A percentile compares a stretch with the other conserved stretches of the same genome.
These are phyloP conservation scores for Aspergillus hiratsukae DNA, from an alignment of 2,329 filamentous ascomycete genomes.

Conservation along the genomic window DNA sequence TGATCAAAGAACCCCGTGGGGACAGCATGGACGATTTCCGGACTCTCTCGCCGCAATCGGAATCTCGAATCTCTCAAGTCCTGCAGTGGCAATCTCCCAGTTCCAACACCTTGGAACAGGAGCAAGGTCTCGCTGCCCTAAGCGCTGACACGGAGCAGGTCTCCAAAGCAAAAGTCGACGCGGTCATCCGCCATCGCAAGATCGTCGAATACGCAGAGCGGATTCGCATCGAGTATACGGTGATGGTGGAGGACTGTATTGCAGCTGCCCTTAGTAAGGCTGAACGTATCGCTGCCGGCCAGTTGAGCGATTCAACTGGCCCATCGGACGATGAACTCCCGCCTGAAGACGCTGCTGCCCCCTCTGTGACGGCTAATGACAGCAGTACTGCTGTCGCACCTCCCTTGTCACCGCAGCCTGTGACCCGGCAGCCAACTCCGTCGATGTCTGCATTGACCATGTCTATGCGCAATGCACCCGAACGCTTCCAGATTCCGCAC, in stretches of 20 bases:
- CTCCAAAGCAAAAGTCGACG: conserved; percentile 84
- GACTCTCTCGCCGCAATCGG: conserved; percentile 92
- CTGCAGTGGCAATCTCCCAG: conserved; percentile 95
- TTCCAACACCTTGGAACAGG: conserved; percentile 84
- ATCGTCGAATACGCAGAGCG: conserved; percentile 96
- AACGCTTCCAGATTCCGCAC: conserved; percentile 43
- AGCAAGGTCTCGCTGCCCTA: conserved; percentile 81
- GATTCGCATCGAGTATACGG: conserved; percentile 87
- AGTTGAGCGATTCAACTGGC: conserved; percentile 68
- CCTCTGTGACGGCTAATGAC: conserved; percentile 3
- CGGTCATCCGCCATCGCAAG: conserved; percentile 81
- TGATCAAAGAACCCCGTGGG: conserved; percentile 76
- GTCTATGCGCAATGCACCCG: conserved; percentile 53
- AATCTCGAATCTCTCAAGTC: conserved; percentile 90
- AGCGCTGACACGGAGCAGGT: conserved; percentile 84
- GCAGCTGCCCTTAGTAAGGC: conserved; percentile 87
- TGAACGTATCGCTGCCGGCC: conserved; percentile 77
- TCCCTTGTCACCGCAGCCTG: conserved; percentile 6
- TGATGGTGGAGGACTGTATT: conserved; percentile 92
- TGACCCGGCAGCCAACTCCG: conserved; percentile 12
- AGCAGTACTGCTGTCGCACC: conserved; percentile 6
- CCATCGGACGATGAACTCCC: conserved; percentile 55
- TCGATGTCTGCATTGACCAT: conserved; percentile 50
- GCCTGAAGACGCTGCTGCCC: conserved; percentile 28
- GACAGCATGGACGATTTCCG: conserved; percentile 68